phyloP scores from a whole-genome alignment of 176 grass and related monocot genomes.

The Triticum turgidum region DNA sequence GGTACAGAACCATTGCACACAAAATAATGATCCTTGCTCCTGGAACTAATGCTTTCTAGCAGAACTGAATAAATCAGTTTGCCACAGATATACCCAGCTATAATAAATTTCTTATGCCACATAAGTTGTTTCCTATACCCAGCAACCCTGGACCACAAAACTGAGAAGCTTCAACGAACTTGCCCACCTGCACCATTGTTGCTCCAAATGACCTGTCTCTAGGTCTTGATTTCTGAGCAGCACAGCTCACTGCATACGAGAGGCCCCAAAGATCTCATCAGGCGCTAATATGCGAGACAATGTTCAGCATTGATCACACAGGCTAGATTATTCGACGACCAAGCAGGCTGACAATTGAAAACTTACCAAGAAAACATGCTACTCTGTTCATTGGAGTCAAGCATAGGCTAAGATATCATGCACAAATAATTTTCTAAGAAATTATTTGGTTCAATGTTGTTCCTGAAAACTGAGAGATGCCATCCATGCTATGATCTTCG shows the following conservation, averaged over 20 bases:
- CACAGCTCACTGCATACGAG: constrained; percentile 18
- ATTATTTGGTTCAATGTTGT: background rate
- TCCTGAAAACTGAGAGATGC: background rate
- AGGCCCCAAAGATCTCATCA: constrained; percentile 8
- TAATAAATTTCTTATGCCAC: background rate
- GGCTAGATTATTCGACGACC: background rate
- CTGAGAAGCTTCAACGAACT: constrained; percentile 35
- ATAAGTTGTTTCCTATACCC: background rate
- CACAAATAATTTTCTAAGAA: background rate
- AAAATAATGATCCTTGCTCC: background rate
- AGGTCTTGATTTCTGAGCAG: background rate
- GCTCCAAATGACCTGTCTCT: too few species aligned
- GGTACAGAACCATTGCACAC: background rate
- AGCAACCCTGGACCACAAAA: background rate
- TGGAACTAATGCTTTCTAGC: background rate
- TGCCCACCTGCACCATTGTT: background rate
- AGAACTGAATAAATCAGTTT: background rate
- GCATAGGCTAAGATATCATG: background rate
- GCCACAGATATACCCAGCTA: too few species aligned
- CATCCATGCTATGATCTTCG: background rate
- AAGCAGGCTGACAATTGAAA: constrained; percentile 7
- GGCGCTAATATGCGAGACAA: background rate
- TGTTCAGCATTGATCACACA: background rate
- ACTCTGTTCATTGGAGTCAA: background rate
- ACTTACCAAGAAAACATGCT: background rate